A percentile compares a stretch with the other conserved stretches of the same genome.
These are phyloP conservation scores for Pichia phayaonensis DNA, from an alignment of 805 yeast species.

Conservation along the genomic window DNA sequence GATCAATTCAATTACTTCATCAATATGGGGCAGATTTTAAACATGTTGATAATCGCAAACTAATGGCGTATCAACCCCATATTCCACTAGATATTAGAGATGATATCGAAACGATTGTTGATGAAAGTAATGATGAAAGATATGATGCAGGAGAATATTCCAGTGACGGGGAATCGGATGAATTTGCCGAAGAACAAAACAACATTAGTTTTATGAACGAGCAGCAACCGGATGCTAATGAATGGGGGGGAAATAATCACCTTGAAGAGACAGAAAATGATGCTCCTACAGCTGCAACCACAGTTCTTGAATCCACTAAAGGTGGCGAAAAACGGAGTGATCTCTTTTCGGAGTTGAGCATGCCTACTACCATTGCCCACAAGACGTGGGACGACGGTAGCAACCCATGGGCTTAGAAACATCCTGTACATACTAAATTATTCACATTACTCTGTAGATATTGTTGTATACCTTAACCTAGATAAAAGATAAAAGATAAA, in stretches of 20 bases:
- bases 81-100: slow-evolving; percentile 66
- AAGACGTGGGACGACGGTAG: slow-evolving; percentile 48
- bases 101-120: slow-evolving; percentile 60
- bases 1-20: slow-evolving; percentile 60
- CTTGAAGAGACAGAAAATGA: slow-evolving; percentile 11
- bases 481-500: not conserved
- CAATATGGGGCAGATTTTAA: slow-evolving; percentile 74
- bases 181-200: not conserved
- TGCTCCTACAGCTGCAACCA: not conserved
- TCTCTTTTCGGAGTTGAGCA: slow-evolving; percentile 38
- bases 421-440: not conserved
- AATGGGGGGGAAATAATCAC: slow-evolving; percentile 2
- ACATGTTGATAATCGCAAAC: slow-evolving; percentile 46
- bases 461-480: not conserved
- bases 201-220: not conserved
- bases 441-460: not conserved
- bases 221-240: not conserved
- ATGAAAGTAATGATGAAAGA: slow-evolving; percentile 26
- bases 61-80: slow-evolving; percentile 59
- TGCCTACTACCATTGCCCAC: slow-evolving; percentile 44
- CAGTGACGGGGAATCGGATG: not conserved
- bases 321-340: slow-evolving; percentile 23
- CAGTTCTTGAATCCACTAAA: not conserved
- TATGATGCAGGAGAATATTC: slow-evolving; percentile 6
- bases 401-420: slow-evolving; percentile 57